Conservation (phyloP, 1,139 yeast genomes). For the Diutina sp. region DNA sequence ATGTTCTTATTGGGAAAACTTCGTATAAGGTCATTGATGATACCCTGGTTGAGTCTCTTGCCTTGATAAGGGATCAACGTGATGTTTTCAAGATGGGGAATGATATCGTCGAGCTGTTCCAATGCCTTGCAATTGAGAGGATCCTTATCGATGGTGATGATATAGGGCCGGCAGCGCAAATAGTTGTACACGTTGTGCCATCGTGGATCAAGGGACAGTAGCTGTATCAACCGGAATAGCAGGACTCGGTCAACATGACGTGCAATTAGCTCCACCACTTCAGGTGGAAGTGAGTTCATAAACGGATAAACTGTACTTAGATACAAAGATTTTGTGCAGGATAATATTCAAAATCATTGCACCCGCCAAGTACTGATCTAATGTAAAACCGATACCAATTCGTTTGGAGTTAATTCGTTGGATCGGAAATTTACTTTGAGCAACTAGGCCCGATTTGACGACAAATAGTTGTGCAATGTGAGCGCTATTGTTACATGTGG, state of each 20-base stretch:
- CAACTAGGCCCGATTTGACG: too few relatives aligned
- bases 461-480: too few relatives aligned
- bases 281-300: neutral
- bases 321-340: neutral
- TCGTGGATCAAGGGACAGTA: neutral
- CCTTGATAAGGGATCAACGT: neutral
- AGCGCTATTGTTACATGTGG: too few relatives aligned
- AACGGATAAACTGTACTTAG: neutral
- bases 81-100: neutral
- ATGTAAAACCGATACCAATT: too few relatives aligned
- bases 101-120: neutral
- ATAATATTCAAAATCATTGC: too few relatives aligned
- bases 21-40: neutral
- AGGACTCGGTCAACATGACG: neutral
- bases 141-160: neutral
- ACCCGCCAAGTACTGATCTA: too few relatives aligned
- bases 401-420: too few relatives aligned
- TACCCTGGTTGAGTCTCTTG: neutral
- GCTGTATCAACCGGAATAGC: neutral
- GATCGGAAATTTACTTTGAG: too few relatives aligned
- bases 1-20: neutral
- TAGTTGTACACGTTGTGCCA: neutral
- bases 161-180: neutral
- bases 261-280: neutral
- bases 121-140: neutral